Percentiles rank a stretch among this genome's conserved stretches.
These are phyloP conservation scores for Lophium mytilinum DNA, from an alignment of 495 filamentous ascomycete genomes.

Conservation along the genomic window DNA sequence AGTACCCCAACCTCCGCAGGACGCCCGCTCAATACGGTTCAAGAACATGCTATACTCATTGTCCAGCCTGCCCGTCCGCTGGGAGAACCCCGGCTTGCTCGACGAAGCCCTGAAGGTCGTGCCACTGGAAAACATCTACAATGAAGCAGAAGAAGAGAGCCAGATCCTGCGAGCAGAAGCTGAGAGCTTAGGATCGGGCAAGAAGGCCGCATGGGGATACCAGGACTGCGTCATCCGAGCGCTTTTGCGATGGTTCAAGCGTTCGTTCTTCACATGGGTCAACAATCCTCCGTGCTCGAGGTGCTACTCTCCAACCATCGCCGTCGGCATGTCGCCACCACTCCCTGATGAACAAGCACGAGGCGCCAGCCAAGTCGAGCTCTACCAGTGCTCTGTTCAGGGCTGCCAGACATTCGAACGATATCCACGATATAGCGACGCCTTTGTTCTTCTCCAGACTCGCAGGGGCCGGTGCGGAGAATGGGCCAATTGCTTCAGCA, in stretches of 20 bases:
- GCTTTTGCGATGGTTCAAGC: constrained; percentile 91
- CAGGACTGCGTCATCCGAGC: constrained; percentile 95
- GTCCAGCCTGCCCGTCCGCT: constrained; percentile 78
- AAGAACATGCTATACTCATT: constrained; percentile 72
- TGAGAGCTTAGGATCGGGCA: constrained; percentile 66
- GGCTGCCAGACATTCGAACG: constrained; percentile 71
- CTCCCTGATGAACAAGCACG: constrained; percentile 81
- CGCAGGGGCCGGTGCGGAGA: constrained; percentile 80
- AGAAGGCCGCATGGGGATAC: constrained; percentile 89
- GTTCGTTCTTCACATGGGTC: constrained; percentile 90
- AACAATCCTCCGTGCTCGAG: constrained; percentile 82
- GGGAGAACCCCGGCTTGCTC: constrained; percentile 92
- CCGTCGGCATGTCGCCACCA: constrained; percentile 71
- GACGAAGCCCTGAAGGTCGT: constrained; percentile 85
- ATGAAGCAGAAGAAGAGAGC: constrained; percentile 86
- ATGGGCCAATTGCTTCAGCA: constrained; percentile 98
- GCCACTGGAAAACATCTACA: constrained; percentile 85
- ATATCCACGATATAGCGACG: constrained; percentile 92
- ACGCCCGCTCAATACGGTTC: constrained; percentile 69
- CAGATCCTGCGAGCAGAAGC: constrained; percentile 82
- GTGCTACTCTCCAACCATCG: constrained; percentile 76
- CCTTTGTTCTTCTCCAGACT: constrained; percentile 85
- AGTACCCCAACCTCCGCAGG: constrained; percentile 67
- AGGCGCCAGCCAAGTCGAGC: constrained; percentile 77
- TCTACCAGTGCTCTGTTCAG: constrained; percentile 71